Conservation (phyloP, 192 early-diverging fungal species). For the Coemansia reversa region DNA sequence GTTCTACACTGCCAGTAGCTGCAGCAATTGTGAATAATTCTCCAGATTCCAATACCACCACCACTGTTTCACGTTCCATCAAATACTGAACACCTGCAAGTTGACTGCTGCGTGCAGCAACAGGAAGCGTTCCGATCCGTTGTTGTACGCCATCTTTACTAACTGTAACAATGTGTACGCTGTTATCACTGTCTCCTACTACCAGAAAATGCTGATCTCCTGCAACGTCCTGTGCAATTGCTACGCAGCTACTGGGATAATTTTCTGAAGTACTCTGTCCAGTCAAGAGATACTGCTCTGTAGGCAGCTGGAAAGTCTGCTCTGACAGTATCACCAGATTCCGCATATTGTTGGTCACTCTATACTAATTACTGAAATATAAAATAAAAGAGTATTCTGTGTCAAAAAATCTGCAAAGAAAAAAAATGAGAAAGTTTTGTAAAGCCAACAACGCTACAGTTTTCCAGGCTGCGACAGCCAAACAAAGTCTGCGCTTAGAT, state of each 20-base stretch:
- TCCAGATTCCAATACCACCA: conserved; percentile 50
- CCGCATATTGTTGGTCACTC: conserved; percentile 11
- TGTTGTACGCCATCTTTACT: background rate
- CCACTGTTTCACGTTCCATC: conserved; percentile 55
- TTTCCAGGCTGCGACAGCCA: no score
- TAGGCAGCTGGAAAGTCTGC: conserved; percentile 8
- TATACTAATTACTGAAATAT: background rate
- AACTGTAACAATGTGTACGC: conserved; percentile 3
- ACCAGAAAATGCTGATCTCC: conserved; percentile 5
- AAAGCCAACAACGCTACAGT: no score
- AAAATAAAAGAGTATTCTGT: conserved; percentile 4
- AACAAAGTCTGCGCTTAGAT: no score
- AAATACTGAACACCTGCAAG: conserved; percentile 44
- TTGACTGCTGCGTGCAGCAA: conserved; percentile 11
- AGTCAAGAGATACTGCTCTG: conserved; percentile 7
- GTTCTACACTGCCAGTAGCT: background rate
- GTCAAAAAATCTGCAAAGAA: no score
- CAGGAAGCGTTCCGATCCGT: conserved; percentile 17
- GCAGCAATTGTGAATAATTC: conserved; percentile 45
- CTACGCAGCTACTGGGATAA: conserved; percentile 8
- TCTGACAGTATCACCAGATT: conserved; percentile 22
- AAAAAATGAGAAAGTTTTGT: no score
- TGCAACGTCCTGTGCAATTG: conserved; percentile 16
- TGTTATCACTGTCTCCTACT: conserved; percentile 14
- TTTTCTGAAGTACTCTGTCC: background rate